Base-by-base conservation (phyloP, 441 rosid genomes). In the Populus trichocarpa region DNA sequence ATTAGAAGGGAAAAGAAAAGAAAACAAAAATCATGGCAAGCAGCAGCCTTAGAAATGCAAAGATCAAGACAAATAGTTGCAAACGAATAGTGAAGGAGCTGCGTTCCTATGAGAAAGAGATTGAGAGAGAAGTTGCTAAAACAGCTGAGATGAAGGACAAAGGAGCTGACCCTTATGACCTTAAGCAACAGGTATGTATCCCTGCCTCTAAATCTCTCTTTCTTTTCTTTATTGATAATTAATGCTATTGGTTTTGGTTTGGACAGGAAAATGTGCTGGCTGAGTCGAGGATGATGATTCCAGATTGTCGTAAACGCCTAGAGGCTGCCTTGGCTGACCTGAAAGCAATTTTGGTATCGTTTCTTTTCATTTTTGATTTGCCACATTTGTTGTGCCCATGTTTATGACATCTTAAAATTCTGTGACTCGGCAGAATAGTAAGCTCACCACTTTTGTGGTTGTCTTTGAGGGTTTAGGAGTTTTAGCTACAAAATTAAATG, bases 221-320 rank as follows among this genome's bases (percentile, higher is more conserved):
- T 30, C 40, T 11, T 28, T 14, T 68, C 20, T 18, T 14, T 14
- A 4, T 14, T 46, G 18, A 46, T 46, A 13, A 46, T 46, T 46
- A 46, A 5, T 63, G 23, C 25, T 63, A 14, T 63, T 63, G 11
- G 14, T 63, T 20, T 81, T 66, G 82, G 10, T 70, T 26, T 81
- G 67, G 82, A 72, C 88, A 93, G 97, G 99, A 96, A 84, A 96
- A 92, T 82, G 99, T 96, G 82, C 88, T 96, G 82, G 98, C 93
- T 78, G 98, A 94, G 83, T 96, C 98, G 53, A 94, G 98, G 87
- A 94, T 96, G 98, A 96, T 96, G 98, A 82, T 94, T 82, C 99
- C 98, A 6, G 97, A 96, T 81, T 90, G 98, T 70, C 90, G 83
- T 83, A 94, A 91, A 85, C 94, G 98, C 80, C 89, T 94, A 25